Percentiles rank a stretch among this genome's conserved stretches.
These are phyloP conservation scores for Gilbertella persicaria DNA, from an alignment of 371 early-diverging fungal genomes.

Conservation along the genomic window DNA sequence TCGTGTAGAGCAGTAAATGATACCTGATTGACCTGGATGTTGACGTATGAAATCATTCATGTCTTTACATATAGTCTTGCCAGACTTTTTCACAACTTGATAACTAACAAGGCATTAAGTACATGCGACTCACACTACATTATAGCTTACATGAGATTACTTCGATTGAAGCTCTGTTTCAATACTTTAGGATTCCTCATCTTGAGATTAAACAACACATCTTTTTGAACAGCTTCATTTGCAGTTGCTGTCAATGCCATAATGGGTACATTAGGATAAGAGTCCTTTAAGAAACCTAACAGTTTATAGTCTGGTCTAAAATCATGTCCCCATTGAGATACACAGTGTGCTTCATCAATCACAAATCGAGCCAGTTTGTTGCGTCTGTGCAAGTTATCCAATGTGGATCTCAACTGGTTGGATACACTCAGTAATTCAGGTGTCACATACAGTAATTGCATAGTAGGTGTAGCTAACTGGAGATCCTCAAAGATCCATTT, in stretches of 20 bases:
- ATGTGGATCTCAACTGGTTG: conserved; percentile 54
- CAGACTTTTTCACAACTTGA: conserved; percentile 65
- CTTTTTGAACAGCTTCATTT: conserved; percentile 87
- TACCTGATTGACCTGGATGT: conserved; percentile 84
- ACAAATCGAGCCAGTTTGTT: conserved; percentile 87
- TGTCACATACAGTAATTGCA: conserved; percentile 90
- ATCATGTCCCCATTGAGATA: conserved; percentile 98
- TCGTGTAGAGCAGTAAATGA: conserved; percentile 95
- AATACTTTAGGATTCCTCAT: conserved; percentile 73
- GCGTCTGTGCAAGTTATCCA: conserved; percentile 63
- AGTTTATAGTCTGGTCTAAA: conserved; percentile 87
- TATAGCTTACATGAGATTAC: conserved; percentile 62
- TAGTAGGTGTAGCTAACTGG: conserved; percentile 18
- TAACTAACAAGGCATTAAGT: conserved; percentile 48
- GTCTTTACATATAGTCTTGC: conserved; percentile 61
- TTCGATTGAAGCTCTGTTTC: conserved; percentile 89
- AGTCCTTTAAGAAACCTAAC: conserved; percentile 61
- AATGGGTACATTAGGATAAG: conserved; percentile 85
- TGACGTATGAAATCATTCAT: conserved; percentile 80
- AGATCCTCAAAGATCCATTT: conserved; percentile 65
- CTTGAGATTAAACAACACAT: conserved; percentile 66
- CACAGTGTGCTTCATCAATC: conserved; percentile 99
- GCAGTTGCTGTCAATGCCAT: conserved; percentile 99
- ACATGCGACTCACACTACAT: too few species aligned
- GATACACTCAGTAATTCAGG: conserved; percentile 93